phyloP scores from a whole-genome alignment of 225 moss, liverwort and hornwort genomes.

The Rhytidiadelphus loreus region DNA sequence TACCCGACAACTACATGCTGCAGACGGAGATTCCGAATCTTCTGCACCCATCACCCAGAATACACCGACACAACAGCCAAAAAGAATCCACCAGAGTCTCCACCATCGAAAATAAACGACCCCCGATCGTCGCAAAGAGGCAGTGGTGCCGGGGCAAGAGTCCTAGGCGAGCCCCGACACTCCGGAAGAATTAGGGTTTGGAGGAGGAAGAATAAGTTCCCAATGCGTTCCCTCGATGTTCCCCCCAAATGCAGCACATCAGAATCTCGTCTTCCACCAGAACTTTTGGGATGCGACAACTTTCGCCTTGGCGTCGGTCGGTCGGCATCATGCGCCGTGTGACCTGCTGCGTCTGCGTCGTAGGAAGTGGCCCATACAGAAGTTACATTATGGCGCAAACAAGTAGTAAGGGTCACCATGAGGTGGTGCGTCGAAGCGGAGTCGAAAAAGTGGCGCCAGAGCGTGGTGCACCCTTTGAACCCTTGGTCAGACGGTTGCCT shows the following conservation, averaged over 20 bases:
- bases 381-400: neutral
- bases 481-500: neutral
- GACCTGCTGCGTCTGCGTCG: neutral
- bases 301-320: neutral
- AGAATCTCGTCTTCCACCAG: neutral
- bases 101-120: neutral
- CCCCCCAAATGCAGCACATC: neutral
- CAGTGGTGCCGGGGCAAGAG: neutral
- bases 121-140: neutral
- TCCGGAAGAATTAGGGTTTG: neutral
- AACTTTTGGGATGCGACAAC: neutral
- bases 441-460: neutral
- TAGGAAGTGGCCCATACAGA: neutral
- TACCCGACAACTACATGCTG: neutral
- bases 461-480: neutral
- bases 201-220: conserved; percentile 6
- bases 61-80: neutral
- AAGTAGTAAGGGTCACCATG: neutral
- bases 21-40: neutral
- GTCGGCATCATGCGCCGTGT: neutral
- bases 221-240: conserved; percentile 6
- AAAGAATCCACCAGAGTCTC: neutral
- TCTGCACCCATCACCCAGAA: neutral
- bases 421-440: neutral
- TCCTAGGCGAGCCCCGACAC: neutral